phyloP scores from a whole-genome alignment of 2,329 filamentous ascomycete genomes.

The Ophiosphaerella herpotricha region DNA sequence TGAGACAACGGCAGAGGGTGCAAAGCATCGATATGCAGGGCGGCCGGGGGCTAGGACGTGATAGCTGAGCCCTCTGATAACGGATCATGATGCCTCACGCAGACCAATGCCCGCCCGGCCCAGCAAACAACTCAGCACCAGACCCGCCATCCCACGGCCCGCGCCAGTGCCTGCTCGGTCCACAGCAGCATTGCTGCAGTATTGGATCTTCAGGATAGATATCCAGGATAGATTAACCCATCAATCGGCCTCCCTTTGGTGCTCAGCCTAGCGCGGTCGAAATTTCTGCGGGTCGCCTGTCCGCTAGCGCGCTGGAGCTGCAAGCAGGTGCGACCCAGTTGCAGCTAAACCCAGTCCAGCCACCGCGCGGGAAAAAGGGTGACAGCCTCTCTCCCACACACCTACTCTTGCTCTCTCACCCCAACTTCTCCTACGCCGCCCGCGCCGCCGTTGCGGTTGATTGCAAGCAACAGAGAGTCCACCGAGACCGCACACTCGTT shows the following conservation, averaged over 20 bases:
- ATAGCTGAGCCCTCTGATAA: slow-evolving; percentile 16
- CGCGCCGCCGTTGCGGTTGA: slow-evolving; percentile 4
- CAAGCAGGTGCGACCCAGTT: not conserved
- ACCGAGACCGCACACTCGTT: slow-evolving; percentile 37
- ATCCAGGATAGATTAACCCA: no score
- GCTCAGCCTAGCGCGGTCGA: no score
- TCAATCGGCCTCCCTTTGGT: no score
- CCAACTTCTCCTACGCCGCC: slow-evolving; percentile 3
- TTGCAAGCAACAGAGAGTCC: slow-evolving; percentile 17
- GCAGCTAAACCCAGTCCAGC: not conserved
- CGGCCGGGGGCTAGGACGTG: slow-evolving; percentile 16
- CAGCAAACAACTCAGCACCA: no score
- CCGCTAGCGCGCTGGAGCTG: not conserved
- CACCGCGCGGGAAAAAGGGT: slow-evolving; percentile 18
- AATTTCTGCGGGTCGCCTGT: slow-evolving; percentile 1
- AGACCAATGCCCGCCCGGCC: no score
- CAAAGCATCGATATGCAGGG: slow-evolving; percentile 24
- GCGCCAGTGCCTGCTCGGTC: no score
- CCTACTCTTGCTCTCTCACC: not conserved
- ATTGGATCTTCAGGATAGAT: no score
- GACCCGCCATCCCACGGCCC: no score
- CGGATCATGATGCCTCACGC: no score
- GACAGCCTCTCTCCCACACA: slow-evolving; percentile 8
- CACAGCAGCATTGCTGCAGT: no score
- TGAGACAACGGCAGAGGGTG: slow-evolving; percentile 22